Evolutionary conservation across 441 rosid species (phyloP).

Genomic region (Corymbia calophylla): DNA sequence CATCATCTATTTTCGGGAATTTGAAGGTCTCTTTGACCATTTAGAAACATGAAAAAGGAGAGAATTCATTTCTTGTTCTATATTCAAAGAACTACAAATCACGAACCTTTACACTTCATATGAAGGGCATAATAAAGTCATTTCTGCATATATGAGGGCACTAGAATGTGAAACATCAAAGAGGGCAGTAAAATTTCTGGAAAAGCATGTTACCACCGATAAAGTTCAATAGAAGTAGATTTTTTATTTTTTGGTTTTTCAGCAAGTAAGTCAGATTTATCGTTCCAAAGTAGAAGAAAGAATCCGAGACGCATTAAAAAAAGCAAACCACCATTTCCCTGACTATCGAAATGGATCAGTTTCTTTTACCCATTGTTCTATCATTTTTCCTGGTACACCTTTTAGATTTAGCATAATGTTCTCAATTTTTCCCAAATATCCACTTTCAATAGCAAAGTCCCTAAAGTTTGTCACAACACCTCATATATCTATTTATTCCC

Average conservation of each 20-base stretch:
- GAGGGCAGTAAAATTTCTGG: neutral
- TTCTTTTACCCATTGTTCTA: neutral
- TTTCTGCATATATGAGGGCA: neutral
- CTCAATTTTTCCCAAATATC: neutral
- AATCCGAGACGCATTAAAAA: neutral
- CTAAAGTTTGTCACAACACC: neutral
- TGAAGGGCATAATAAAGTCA: neutral
- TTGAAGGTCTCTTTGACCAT: neutral
- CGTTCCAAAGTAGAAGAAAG: neutral
- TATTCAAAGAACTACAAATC: neutral
- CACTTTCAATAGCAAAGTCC: neutral
- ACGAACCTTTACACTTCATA: neutral
- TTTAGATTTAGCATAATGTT: neutral
- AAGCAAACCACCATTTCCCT: neutral
- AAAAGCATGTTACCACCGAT: neutral
- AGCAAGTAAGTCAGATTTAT: neutral
- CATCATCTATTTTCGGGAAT: neutral
- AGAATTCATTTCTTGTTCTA: neutral
- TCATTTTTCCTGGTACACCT: neutral
- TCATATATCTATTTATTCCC: neutral
- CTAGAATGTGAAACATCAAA: neutral
- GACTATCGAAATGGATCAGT: neutral
- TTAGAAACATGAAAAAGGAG: neutral
- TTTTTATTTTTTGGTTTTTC: neutral
- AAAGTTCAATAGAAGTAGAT: neutral